Evolutionary conservation across 805 yeast species (phyloP), one percentile per base, ranked within the genome.

Genomic region (Pichia nanzhaoensis): DNA sequence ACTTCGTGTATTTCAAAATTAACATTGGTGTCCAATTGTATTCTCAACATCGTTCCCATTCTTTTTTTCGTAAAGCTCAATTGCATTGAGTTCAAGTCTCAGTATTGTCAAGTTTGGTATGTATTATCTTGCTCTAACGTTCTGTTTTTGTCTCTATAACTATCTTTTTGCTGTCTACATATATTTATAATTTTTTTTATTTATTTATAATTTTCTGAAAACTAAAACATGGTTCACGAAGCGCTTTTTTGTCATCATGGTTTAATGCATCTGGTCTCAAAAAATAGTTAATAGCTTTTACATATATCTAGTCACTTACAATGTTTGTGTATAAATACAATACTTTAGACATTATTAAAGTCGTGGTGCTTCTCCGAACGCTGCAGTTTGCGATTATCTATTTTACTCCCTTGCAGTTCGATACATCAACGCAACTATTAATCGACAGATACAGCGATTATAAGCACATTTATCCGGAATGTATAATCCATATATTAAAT

Each of bases 351-450:
- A 20, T 42, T 20, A 4, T 42, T 13, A 17, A 8, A n/a, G 31
- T 32, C 16, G 28, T 42, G 21, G 5, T 31, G 5, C 5, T 42
- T 5, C 10, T 44, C 7, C 24, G 74, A 50, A n/a, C 45, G 9
- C 36, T 64, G 3, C 78, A 76, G 49, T 42, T 70, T 7, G 28
- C 53, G 3, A 59, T 75, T 2, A 56, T 75, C 2, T 60, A 55
- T 47, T 54, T 61, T 27, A 63, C 69, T 4, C 79, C 80, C 1
- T 43, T 55, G 5, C 74, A 66, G 49, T 77, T 77, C 51, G 82
- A 77, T 53, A 67, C 73, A 6, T 75, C 80, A 3, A 62, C 77
- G 0, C 51, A 57, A 14, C 51, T 75, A 3, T 53, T 75, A 9
- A 52, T 71, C 12, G 55, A 51, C 2, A 34, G 37, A 20, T 58